phyloP scores from a whole-genome alignment of 1,284 basidiomycete genomes.

The Ceratobasidium papillatum region DNA sequence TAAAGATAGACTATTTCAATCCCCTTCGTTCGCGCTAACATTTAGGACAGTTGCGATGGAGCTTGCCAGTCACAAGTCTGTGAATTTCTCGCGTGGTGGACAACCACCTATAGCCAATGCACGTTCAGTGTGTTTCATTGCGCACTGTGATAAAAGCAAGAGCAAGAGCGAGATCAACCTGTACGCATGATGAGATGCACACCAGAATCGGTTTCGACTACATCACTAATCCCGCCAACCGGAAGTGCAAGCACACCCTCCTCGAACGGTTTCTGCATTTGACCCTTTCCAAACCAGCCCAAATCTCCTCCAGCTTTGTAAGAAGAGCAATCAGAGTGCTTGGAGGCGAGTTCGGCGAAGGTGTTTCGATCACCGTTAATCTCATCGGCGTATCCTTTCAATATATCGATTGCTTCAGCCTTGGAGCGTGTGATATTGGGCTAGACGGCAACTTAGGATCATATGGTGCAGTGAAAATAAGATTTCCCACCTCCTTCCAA shows the following conservation, averaged over 20 bases:
- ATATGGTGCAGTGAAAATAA: slow-evolving; percentile 45
- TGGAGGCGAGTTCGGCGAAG: slow-evolving; percentile 78
- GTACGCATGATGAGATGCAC: slow-evolving; percentile 94
- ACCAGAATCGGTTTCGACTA: slow-evolving; percentile 94
- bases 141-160: neutral
- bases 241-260: slow-evolving; percentile 85
- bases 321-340: slow-evolving; percentile 89
- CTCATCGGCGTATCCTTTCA: slow-evolving; percentile 69
- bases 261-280: slow-evolving; percentile 99
- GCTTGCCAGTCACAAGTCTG: no score
- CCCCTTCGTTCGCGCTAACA: no score
- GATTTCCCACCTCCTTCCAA: slow-evolving; percentile 84
- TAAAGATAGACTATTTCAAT: no score
- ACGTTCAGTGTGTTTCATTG: neutral
- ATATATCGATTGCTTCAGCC: slow-evolving; percentile 84
- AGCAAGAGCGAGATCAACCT: slow-evolving; percentile 58
- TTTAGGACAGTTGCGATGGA: neutral
- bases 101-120: no score
- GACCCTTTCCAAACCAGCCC: slow-evolving; percentile 83
- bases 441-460: slow-evolving; percentile 55
- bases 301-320: slow-evolving; percentile 84
- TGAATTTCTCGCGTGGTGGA: no score
- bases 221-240: slow-evolving; percentile 85
- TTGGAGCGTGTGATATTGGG: slow-evolving; percentile 86
- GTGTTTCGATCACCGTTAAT: slow-evolving; percentile 67